Evolutionary conservation across 192 early-diverging fungal species (phyloP).

Genomic region (Entomortierella parvispora): DNA sequence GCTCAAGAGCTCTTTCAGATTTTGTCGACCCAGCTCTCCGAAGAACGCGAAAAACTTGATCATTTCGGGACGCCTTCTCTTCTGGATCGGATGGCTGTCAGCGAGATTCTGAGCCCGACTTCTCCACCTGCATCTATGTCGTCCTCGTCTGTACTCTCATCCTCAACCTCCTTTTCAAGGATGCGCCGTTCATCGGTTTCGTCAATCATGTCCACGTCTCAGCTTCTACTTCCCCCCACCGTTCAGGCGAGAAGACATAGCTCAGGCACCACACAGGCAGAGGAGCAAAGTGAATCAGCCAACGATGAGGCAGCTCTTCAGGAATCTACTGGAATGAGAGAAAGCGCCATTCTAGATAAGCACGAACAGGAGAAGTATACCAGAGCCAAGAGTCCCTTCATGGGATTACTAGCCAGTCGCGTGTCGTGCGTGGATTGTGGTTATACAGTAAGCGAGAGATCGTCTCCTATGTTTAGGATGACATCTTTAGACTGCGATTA

Average conservation of each 20-base stretch:
- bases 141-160: background rate
- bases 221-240: slow-evolving; percentile 2
- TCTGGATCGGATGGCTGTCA: slow-evolving; percentile 20
- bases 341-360: slow-evolving; percentile 16
- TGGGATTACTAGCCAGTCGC: slow-evolving; percentile 73
- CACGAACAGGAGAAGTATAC: slow-evolving; percentile 36
- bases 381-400: slow-evolving; percentile 64
- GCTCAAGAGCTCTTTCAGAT: slow-evolving; percentile 73
- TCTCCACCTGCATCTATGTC: background rate
- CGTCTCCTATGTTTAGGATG: too few species aligned
- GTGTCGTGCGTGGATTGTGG: slow-evolving; percentile 77
- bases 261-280: too few species aligned
- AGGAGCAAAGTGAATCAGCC: too few species aligned
- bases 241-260: background rate
- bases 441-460: slow-evolving; percentile 57
- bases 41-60: slow-evolving; percentile 42
- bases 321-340: too few species aligned
- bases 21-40: slow-evolving; percentile 47
- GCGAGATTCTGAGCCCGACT: slow-evolving; percentile 19
- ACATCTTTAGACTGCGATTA: too few species aligned
- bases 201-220: slow-evolving; percentile 31
- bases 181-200: background rate
- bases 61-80: slow-evolving; percentile 16
- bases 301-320: too few species aligned
- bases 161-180: background rate